These are phyloP conservation scores for Exsudoporus frostii DNA, from an alignment of 768 basidiomycete species.

Conservation along the genomic window DNA sequence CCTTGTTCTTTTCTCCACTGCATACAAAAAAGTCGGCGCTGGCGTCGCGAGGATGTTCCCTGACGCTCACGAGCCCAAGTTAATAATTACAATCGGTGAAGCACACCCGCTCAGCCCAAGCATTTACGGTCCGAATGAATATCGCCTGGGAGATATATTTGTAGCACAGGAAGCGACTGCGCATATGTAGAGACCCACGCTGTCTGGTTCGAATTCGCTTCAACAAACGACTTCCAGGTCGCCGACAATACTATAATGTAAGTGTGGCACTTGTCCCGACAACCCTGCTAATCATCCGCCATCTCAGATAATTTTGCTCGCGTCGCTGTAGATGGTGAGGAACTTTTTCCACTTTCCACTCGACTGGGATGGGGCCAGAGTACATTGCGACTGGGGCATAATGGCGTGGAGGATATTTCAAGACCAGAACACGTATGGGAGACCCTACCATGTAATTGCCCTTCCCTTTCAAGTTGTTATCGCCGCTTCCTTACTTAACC, in stretches of 20 bases:
- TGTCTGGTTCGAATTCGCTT: not conserved
- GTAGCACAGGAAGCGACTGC: not conserved
- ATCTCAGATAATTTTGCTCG: not conserved
- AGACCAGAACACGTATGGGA: not conserved
- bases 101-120: not conserved
- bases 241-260: not conserved
- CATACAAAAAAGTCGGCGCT: not conserved
- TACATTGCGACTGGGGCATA: not conserved
- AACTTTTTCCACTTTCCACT: not conserved
- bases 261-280: not conserved
- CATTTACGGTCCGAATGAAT: not conserved
- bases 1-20: not conserved
- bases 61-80: not conserved
- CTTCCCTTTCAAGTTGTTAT: not conserved
- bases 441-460: not conserved
- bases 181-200: not conserved
- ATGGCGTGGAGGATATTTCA: not conserved
- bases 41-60: not conserved
- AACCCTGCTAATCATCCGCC: not conserved
- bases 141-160: not conserved
- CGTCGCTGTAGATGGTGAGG: not conserved
- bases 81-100: not conserved
- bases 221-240: not conserved
- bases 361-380: not conserved
- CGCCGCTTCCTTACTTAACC: not conserved